Percentiles rank a stretch among this genome's conserved stretches.
These are phyloP conservation scores for Parmelia sp. DNA, from an alignment of 495 filamentous ascomycete species.

Conservation along the genomic window DNA sequence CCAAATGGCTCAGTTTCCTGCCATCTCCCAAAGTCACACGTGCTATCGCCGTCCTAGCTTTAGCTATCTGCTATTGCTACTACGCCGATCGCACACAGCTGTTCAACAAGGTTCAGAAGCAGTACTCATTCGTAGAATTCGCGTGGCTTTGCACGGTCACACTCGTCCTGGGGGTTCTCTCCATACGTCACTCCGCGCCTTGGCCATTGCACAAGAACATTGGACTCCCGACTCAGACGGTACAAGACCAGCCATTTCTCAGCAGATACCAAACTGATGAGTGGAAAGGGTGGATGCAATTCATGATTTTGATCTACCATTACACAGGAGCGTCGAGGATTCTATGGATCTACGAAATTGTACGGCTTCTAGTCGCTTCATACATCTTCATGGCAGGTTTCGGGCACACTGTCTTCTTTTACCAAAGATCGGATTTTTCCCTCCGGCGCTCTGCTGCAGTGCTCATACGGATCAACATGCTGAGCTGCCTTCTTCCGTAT, in stretches of 20 bases:
- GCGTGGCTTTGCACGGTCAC: constrained; percentile 30
- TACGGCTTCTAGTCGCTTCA: constrained; percentile 50
- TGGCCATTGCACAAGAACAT: constrained; percentile 1
- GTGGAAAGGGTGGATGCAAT: constrained; percentile 62
- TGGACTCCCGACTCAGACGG: neutral
- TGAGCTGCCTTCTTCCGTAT: constrained; percentile 48
- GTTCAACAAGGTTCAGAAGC: constrained; percentile 52
- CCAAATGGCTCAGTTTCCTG: constrained; percentile 17
- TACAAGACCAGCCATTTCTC: constrained; percentile 36
- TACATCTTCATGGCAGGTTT: constrained; percentile 59
- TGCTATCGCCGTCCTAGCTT: constrained; percentile 33
- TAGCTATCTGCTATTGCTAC: constrained; percentile 46
- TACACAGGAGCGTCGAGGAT: constrained; percentile 48
- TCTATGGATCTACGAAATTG: constrained; percentile 47
- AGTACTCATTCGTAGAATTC: constrained; percentile 40
- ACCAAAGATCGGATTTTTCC: constrained; percentile 50
- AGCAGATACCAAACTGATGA: constrained; percentile 53
- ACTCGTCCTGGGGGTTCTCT: constrained; percentile 35
- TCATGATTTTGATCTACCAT: constrained; percentile 51
- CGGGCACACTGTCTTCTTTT: constrained; percentile 52
- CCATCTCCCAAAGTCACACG: constrained; percentile 23
- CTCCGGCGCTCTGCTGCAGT: constrained; percentile 42
- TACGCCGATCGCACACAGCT: constrained; percentile 50
- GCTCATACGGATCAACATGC: constrained; percentile 50
- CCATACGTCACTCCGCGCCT: constrained; percentile 29